Base-by-base conservation (phyloP, 2,329 filamentous ascomycete genomes). In the Alternaria sp. region DNA sequence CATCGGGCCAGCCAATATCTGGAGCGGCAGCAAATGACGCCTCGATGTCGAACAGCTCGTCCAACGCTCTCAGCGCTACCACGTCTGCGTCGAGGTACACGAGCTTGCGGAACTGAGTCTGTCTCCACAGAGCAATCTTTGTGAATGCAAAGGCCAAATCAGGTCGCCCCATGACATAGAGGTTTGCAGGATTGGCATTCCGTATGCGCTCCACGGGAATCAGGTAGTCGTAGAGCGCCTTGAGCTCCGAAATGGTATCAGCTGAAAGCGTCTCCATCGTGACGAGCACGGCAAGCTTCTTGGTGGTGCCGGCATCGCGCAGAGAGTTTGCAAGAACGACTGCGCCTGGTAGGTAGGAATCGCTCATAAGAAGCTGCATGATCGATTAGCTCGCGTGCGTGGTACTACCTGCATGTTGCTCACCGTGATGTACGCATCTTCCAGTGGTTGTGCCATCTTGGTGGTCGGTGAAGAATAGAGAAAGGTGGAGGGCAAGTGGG, bases 1-100 rank as follows among this genome's bases (percentile, higher is more conserved):
- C 88, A 82, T 99, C 96, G 33, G 96, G 96, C 96, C 96, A 99
- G 71, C 96, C 96, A 73, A 98, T 94, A 80, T 99, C 96, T 30
- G 96, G 94, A 11, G 92, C 94, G 3, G 96, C 89, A 25, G 89
- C 88, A 71, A 91, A 90, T 25, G 83, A 73, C 33, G 84, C 84
- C 11, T 87, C 82, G 45, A 89, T 79, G 18, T 90, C 86, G 76
- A 99, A 96, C 59, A 99, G 89, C 85, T 99, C 96, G 75, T 99
- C 95, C 4, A 95, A 92, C 33, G 94, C 93, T 71, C 94, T 87
- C 66, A 97, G 87, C 28, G 93, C 92, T n/a, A 99, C 91, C 44
- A 97, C 88, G 75, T 99, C 96, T 65, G 94, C 92, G 78, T 99
- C 96, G 67, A 99, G 86, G 80, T 98, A 99, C 61, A 99, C 92